Percentiles rank a stretch among this genome's conserved stretches.
Conservation (phyloP, 495 filamentous ascomycete species). For the Paragyromitra xinjiangensis region DNA sequence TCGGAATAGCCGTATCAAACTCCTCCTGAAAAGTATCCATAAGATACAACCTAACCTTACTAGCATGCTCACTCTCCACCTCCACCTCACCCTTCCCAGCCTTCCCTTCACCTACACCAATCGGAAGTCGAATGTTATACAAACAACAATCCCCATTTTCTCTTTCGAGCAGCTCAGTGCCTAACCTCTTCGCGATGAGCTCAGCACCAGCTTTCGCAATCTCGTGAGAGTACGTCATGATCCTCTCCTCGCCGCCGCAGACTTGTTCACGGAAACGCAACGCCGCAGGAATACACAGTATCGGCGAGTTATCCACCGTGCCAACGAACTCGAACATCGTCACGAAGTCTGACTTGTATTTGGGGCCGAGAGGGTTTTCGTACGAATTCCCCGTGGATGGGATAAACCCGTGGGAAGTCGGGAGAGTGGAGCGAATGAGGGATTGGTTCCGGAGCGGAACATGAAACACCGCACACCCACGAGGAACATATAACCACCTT, state of each 20-base stretch:
- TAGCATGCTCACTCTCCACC: slow-evolving; percentile 59
- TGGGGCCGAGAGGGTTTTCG: neutral
- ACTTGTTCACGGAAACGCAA: slow-evolving; percentile 68
- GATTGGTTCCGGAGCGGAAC: slow-evolving; percentile 76
- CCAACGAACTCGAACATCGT: slow-evolving; percentile 79
- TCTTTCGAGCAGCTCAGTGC: slow-evolving; percentile 76
- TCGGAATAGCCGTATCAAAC: slow-evolving; percentile 74
- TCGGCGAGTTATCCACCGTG: slow-evolving; percentile 76
- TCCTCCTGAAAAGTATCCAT: slow-evolving; percentile 65
- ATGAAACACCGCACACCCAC: slow-evolving; percentile 81
- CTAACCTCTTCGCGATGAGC: slow-evolving; percentile 68
- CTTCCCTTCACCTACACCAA: slow-evolving; percentile 60
- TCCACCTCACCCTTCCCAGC: slow-evolving; percentile 49
- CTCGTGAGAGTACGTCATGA: slow-evolving; percentile 66
- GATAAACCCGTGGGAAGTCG: slow-evolving; percentile 72
- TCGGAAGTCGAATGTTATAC: slow-evolving; percentile 77
- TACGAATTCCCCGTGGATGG: slow-evolving; percentile 39
- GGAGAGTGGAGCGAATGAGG: slow-evolving; percentile 76
- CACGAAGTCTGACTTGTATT: slow-evolving; percentile 63
- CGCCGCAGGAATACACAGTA: slow-evolving; percentile 74
- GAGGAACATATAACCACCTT: slow-evolving; percentile 82
- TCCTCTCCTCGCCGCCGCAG: slow-evolving; percentile 74
- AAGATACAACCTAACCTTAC: slow-evolving; percentile 66
- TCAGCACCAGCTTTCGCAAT: slow-evolving; percentile 70
- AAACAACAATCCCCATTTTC: slow-evolving; percentile 58